Evolutionary conservation across 257 asterid species (phyloP).

Genomic region (Plantago major): DNA sequence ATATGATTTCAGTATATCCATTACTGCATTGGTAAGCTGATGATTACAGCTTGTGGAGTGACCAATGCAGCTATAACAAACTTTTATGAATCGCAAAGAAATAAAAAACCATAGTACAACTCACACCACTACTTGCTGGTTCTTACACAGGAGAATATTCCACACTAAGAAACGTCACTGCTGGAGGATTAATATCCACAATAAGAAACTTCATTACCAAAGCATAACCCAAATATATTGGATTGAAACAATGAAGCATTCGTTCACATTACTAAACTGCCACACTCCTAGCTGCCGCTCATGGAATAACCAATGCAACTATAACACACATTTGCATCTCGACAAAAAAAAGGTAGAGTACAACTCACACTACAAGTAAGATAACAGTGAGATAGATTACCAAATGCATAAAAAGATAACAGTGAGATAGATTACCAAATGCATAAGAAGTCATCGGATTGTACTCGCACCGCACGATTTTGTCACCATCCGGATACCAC

Average conservation of each 20-base stretch:
- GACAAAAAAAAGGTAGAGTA: neutral
- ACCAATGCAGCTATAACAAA: no score
- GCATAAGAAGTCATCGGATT: conserved; percentile 85
- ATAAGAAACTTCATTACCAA: conserved; percentile 9
- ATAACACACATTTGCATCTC: neutral
- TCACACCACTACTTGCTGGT: no score
- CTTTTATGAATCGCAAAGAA: no score
- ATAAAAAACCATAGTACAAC: no score
- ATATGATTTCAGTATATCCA: no score
- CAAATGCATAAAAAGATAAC: conserved; percentile 75
- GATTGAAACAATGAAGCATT: neutral
- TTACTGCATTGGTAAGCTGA: no score
- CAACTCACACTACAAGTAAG: conserved; percentile 2
- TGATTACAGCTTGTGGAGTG: no score
- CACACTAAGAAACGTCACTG: no score
- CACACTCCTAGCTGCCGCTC: conserved; percentile 17
- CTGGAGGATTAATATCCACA: no score
- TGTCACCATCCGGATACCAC: conserved; percentile 88
- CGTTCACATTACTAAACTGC: conserved; percentile 7
- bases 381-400: conserved; percentile 31
- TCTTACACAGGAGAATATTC: no score
- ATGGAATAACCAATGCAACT: conserved; percentile 8
- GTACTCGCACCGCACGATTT: conserved; percentile 80
- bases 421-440: conserved; percentile 51
- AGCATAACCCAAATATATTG: conserved; percentile 7